Evolutionary conservation across 805 yeast species (phyloP).

Genomic region (Clavispora vitiphila): DNA sequence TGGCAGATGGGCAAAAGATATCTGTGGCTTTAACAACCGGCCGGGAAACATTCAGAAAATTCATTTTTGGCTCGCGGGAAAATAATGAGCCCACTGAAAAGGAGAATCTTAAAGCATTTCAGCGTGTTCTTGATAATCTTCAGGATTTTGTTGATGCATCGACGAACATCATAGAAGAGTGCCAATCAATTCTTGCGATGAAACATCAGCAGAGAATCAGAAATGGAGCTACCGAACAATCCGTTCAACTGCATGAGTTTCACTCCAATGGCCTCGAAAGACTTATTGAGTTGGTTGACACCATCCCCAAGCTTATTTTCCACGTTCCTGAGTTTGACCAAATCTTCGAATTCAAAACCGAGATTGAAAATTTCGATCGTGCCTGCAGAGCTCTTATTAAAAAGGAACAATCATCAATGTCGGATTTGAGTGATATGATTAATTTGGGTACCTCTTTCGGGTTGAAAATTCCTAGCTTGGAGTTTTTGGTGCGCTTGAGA

Average conservation of each 20-base stretch:
- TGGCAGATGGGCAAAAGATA: constrained; percentile 53
- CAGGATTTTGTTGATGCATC: constrained; percentile 41
- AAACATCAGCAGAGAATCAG: constrained; percentile 49
- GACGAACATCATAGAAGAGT: constrained; percentile 49
- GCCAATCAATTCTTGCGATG: constrained; percentile 47
- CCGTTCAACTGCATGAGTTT: constrained; percentile 31
- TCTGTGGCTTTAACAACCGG: constrained; percentile 32
- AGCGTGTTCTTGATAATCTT: constrained; percentile 26
- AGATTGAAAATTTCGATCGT: constrained; percentile 47
- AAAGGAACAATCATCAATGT: constrained; percentile 24
- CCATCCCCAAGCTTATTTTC: constrained; percentile 47
- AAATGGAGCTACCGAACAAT: constrained; percentile 17
- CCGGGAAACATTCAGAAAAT: constrained; percentile 7
- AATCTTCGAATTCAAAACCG: constrained; percentile 47
- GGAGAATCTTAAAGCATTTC: constrained; percentile 14
- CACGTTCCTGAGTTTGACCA: constrained; percentile 57
- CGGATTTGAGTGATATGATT: constrained; percentile 50
- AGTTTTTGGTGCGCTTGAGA: constrained; percentile 32
- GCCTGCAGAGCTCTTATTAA: constrained; percentile 39
- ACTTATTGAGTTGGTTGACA: constrained; percentile 20
- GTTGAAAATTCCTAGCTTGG: constrained; percentile 45
- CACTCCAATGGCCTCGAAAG: constrained; percentile 5
- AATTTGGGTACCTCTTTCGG: constrained; percentile 59
- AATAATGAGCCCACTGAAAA: neutral
- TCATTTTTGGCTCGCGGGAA: constrained; percentile 1